Conservation (phyloP, 2,329 filamentous ascomycete genomes). For the Ceratocystiopsis brevicomis region DNA sequence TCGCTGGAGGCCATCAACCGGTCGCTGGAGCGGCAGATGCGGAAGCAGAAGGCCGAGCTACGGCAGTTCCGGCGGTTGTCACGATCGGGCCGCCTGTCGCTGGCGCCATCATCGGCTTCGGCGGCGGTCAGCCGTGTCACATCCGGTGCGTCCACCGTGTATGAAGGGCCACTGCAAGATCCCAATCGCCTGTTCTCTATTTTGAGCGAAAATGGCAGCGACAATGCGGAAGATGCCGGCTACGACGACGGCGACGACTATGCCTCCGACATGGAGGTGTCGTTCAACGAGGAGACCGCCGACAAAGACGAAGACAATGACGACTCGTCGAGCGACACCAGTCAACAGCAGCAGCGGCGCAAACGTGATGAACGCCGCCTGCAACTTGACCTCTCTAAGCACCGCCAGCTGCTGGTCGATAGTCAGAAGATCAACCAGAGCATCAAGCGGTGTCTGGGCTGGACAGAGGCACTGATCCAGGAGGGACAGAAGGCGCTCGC, state of each 20-base stretch:
- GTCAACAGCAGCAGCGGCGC: constrained; percentile 28
- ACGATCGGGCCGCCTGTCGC: constrained; percentile 55
- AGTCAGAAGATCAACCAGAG: constrained; percentile 93
- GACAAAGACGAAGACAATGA: constrained; percentile 5
- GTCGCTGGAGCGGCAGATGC: constrained; percentile 74
- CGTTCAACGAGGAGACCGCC: constrained; percentile 18
- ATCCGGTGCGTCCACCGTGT: constrained; percentile 24
- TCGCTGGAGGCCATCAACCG: constrained; percentile 90
- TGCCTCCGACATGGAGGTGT: constrained; percentile 14
- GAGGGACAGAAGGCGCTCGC: constrained; percentile 70
- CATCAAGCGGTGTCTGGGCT: constrained; percentile 70
- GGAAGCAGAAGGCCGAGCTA: constrained; percentile 77
- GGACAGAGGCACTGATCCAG: constrained; percentile 77
- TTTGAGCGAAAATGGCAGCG: constrained; percentile 27
- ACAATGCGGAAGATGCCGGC: constrained; percentile 21
- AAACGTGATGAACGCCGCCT: constrained; percentile 64
- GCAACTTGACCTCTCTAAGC: constrained; percentile 69
- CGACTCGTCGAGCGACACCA: neutral
- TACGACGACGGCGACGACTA: constrained; percentile 13
- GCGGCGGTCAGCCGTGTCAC: constrained; percentile 21
- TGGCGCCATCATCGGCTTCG: constrained; percentile 18
- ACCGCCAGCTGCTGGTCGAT: constrained; percentile 73
- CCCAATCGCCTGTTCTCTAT: constrained; percentile 29
- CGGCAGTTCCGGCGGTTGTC: constrained; percentile 74
- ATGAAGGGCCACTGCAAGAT: constrained; percentile 20